phyloP scores from a whole-genome alignment of 371 early-diverging fungal genomes.

The Mucor velutinosus region DNA sequence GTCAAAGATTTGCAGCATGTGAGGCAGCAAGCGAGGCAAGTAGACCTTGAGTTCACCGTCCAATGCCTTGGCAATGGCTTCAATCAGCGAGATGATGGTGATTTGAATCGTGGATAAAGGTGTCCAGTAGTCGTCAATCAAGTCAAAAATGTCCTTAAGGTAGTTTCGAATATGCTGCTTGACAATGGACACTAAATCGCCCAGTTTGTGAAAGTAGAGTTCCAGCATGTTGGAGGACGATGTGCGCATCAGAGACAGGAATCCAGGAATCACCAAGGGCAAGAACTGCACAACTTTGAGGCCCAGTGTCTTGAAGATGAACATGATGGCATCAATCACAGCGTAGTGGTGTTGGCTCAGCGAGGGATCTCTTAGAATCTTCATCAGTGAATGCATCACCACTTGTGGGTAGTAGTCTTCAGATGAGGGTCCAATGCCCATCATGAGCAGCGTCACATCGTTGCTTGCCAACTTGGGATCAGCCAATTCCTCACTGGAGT shows the following conservation, averaged over 20 bases:
- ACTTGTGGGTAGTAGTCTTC: slow-evolving; percentile 90
- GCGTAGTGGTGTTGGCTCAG: slow-evolving; percentile 83
- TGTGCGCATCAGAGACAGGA: slow-evolving; percentile 73
- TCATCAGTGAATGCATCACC: slow-evolving; percentile 88
- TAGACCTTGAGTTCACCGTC: slow-evolving; percentile 90
- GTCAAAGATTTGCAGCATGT: slow-evolving; percentile 80
- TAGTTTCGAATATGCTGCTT: slow-evolving; percentile 89
- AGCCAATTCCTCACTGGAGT: slow-evolving; percentile 57
- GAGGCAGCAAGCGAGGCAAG: slow-evolving; percentile 67
- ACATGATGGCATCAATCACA: slow-evolving; percentile 92
- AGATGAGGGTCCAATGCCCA: slow-evolving; percentile 74
- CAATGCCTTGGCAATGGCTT: slow-evolving; percentile 83
- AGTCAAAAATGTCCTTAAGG: slow-evolving; percentile 76
- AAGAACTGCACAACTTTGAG: slow-evolving; percentile 83
- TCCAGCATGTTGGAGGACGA: slow-evolving; percentile 83
- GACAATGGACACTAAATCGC: slow-evolving; percentile 84
- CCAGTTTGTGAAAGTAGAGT: slow-evolving; percentile 88
- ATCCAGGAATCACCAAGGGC: slow-evolving; percentile 73
- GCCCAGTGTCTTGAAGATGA: slow-evolving; percentile 90
- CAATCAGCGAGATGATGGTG: slow-evolving; percentile 81
- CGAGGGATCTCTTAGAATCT: slow-evolving; percentile 85
- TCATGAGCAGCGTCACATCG: slow-evolving; percentile 69
- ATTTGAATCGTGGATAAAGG: slow-evolving; percentile 74
- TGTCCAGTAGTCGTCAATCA: slow-evolving; percentile 84
- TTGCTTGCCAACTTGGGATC: slow-evolving; percentile 63